phyloP scores from a whole-genome alignment of 2,329 filamentous ascomycete species.

The Clonostachys rosea region DNA sequence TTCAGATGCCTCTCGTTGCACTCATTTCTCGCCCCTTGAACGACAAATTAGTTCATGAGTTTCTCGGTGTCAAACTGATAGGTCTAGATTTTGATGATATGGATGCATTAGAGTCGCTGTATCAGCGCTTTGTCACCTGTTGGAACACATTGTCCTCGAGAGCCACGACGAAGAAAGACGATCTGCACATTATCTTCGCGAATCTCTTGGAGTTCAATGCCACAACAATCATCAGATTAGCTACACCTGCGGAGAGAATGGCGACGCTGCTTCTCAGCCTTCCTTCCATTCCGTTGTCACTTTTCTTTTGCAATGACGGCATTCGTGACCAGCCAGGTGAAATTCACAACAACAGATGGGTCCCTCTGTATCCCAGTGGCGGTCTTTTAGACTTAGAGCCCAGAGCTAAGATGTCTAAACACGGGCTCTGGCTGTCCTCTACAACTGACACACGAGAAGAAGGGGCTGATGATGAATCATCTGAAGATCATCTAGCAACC shows the following conservation, averaged over 20 bases:
- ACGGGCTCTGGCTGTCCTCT: background rate
- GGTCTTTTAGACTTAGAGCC: background rate
- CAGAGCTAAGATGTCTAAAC: background rate
- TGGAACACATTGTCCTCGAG: background rate
- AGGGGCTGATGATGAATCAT: background rate
- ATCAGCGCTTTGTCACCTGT: background rate
- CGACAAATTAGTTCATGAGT: background rate
- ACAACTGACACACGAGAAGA: background rate
- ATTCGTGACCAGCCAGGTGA: background rate
- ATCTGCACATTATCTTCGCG: background rate
- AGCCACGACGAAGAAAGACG: background rate
- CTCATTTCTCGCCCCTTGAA: background rate
- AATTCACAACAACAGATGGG: background rate
- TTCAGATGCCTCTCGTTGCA: background rate
- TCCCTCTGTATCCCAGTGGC: background rate
- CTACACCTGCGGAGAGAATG: background rate
- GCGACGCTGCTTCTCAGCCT: background rate
- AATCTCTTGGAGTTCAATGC: background rate
- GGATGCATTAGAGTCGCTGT: background rate
- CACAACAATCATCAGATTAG: background rate
- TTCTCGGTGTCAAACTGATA: background rate
- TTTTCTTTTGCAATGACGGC: background rate
- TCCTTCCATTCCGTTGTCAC: background rate
- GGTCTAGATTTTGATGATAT: background rate
- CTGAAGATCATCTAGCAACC: no score